Conservation (phyloP, 2,329 filamentous ascomycete species). For the Cladosporium velox region DNA sequence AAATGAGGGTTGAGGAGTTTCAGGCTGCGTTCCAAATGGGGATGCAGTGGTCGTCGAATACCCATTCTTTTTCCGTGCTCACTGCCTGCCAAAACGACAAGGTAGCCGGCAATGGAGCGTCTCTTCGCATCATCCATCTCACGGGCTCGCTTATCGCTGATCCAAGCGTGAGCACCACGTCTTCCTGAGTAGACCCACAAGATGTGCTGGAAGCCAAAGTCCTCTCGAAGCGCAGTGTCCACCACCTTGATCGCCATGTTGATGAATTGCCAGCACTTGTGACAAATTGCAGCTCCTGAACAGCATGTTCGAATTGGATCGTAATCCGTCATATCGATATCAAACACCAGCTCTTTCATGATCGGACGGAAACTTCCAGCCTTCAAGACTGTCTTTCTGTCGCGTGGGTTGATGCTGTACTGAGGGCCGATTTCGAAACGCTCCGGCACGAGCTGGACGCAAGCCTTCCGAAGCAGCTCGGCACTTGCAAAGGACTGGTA, state of each 20-base stretch:
- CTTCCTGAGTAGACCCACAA: constrained; percentile 98
- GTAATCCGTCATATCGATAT: constrained; percentile 99
- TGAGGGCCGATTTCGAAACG: constrained; percentile 99
- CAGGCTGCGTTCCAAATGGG: constrained; percentile 82
- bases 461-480: constrained; percentile 83
- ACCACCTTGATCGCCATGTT: constrained; percentile 97
- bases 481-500: constrained; percentile 78
- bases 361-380: constrained; percentile 80
- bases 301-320: constrained; percentile 96
- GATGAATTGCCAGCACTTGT: constrained; percentile 94
- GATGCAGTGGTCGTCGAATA: constrained; percentile 83
- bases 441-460: constrained; percentile 81
- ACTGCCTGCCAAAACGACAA: constrained; percentile 87
- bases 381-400: constrained; percentile 84
- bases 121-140: constrained; percentile 83
- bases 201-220: constrained; percentile 96
- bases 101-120: constrained; percentile 80
- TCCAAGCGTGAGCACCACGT: constrained; percentile 96
- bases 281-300: constrained; percentile 87
- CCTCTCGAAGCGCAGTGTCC: constrained; percentile 81
- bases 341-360: constrained; percentile 93
- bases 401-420: constrained; percentile 89
- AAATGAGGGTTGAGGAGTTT: constrained; percentile 84
- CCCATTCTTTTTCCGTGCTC: constrained; percentile 84
- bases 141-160: constrained; percentile 86